A percentile compares a stretch with the other conserved stretches of the same genome.
Evolutionary conservation across 2,329 filamentous ascomycete species (phyloP).

Genomic region (Pseudogymnoascus sp.): DNA sequence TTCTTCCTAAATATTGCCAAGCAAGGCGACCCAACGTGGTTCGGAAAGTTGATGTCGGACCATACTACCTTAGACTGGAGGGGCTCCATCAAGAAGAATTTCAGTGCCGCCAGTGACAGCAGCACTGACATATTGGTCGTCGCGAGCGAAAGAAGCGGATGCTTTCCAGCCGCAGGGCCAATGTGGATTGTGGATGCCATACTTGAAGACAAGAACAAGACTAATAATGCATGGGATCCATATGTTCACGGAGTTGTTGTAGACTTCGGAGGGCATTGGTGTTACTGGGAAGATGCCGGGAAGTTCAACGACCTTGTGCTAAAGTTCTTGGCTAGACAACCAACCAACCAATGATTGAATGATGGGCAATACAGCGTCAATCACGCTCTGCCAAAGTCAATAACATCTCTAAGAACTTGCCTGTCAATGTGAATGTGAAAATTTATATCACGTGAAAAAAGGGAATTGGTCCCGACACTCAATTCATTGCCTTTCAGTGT

Average conservation of each 20-base stretch:
- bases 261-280: constrained; percentile 28
- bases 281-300: constrained; percentile 26
- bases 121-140: constrained; percentile 23
- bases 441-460: neutral
- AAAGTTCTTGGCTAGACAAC: constrained; percentile 16
- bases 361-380: neutral
- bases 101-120: constrained; percentile 16
- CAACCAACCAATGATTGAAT: neutral
- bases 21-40: constrained; percentile 23
- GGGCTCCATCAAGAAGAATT: constrained; percentile 20
- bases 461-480: neutral
- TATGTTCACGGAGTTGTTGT: constrained; percentile 18
- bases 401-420: neutral
- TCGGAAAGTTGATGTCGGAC: constrained; percentile 27
- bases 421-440: neutral
- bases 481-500: neutral
- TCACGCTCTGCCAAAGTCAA: neutral
- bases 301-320: constrained; percentile 21
- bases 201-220: constrained; percentile 13
- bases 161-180: constrained; percentile 25
- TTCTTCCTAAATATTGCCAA: constrained; percentile 26
- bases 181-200: constrained; percentile 24
- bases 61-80: constrained; percentile 27
- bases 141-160: constrained; percentile 26
- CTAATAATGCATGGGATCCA: constrained; percentile 11